Evolutionary conservation across 108 stramenopile genomes (phyloP), one percentile per base, ranked within the genome.

Genomic region (Cyclotella kingstonii): DNA sequence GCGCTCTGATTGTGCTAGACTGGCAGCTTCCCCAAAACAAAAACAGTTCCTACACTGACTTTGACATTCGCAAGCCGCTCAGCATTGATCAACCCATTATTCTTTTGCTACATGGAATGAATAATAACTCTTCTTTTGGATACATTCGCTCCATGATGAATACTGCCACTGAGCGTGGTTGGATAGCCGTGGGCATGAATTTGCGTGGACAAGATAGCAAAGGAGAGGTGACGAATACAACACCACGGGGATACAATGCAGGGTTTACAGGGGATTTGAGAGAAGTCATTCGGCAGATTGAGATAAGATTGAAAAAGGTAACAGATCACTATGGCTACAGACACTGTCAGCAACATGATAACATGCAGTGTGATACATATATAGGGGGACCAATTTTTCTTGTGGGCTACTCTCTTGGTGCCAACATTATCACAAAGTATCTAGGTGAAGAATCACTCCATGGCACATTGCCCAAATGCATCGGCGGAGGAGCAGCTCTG

Each of bases 61-160:
- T 35, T 9, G 4, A 33, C 44, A 59, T 41, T 23, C 6, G 3
- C 56, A 57, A 57, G 21, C 29, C 23, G 1, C 23, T 19, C 44
- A 60, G 18, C 10, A 44, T 34, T 3, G 5, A 38, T 19, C 25
- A n/a, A 33, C 60, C 88, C 2, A 69, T 93, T 48, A 72, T 93
- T 7, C 69, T 93, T 19, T 73, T 91, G 29, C 40, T 88, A 14
- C 88, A 90, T 50, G 92, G 92, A 6, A 86, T 93, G 65, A 93
- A 93, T 66, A 93, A 93, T 46, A 84, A 93, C 73, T 77, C 92
- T 0, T 78, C 76, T 55, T 93, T 93, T 65, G 92, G 89, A 45
- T 93, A 93, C 70, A 85, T 93, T 27, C 71, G 75, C 54, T 86
- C 83, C 40, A 65, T 89, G 61, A 82, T 84, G 75, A 80, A 81